These are phyloP conservation scores for Massariosphaeria phaeospora DNA, from an alignment of 495 filamentous ascomycete species.

Conservation along the genomic window DNA sequence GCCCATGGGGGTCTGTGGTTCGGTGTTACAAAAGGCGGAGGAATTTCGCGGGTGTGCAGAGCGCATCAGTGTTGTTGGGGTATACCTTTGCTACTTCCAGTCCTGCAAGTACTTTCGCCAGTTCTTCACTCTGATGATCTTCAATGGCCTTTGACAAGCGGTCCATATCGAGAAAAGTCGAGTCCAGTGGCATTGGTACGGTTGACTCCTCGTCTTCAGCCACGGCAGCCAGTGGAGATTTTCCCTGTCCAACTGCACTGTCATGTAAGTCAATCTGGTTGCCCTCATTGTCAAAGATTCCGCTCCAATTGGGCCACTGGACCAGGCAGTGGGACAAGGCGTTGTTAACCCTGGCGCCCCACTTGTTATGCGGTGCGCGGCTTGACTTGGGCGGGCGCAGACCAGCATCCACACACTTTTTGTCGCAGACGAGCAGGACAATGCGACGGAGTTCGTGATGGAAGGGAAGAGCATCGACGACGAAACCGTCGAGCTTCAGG, in stretches of 20 bases:
- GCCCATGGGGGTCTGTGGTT: too few species aligned
- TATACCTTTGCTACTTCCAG: too few species aligned
- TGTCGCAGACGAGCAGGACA: constrained; percentile 5
- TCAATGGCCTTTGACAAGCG: too few species aligned
- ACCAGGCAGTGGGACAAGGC: constrained; percentile 7
- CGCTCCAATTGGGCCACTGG: constrained; percentile 8
- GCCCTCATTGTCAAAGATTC: constrained; percentile 12
- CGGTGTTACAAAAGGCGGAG: too few species aligned
- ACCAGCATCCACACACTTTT: constrained; percentile 21
- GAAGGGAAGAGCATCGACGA: constrained; percentile 25
- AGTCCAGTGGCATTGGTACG: too few species aligned
- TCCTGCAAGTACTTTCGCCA: too few species aligned
- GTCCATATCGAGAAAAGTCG: too few species aligned
- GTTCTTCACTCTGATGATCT: too few species aligned
- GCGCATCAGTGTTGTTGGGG: too few species aligned
- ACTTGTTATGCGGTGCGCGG: not conserved
- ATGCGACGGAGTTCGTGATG: constrained; percentile 3
- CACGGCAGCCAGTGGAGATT: too few species aligned
- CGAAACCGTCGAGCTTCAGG: constrained; percentile 25
- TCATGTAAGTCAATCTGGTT: constrained; percentile 1
- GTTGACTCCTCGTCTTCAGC: too few species aligned
- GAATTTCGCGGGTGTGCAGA: too few species aligned
- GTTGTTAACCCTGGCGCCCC: constrained; percentile 1
- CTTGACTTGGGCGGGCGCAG: constrained; percentile 8
- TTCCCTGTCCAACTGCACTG: not conserved